Percentiles rank a stretch among this genome's conserved stretches.
phyloP scores from a whole-genome alignment of 257 asterid genomes.

The Phtheirospermum japonicum region DNA sequence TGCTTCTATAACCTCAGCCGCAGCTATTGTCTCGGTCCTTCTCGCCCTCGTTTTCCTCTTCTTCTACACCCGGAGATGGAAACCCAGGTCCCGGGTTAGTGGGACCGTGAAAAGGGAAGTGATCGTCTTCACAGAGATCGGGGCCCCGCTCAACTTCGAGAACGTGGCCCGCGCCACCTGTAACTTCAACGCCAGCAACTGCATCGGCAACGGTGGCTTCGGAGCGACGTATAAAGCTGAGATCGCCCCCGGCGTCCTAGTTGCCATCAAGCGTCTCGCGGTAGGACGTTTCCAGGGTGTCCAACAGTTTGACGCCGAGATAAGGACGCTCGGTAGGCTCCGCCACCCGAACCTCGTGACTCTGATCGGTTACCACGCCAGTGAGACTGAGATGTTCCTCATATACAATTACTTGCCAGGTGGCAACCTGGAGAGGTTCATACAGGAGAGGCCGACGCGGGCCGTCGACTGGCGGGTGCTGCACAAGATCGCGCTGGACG shows the following conservation, averaged over 20 bases:
- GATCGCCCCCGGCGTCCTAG: slow-evolving; percentile 74
- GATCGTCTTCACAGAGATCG: slow-evolving; percentile 66
- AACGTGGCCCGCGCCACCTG: slow-evolving; percentile 80
- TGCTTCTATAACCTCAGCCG: slow-evolving; percentile 80
- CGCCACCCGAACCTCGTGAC: slow-evolving; percentile 88
- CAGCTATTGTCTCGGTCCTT: slow-evolving; percentile 76
- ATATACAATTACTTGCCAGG: slow-evolving; percentile 82
- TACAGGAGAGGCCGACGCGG: slow-evolving; percentile 68
- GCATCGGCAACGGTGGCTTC: slow-evolving; percentile 94
- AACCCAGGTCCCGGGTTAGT: slow-evolving; percentile 81
- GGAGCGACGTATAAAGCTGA: slow-evolving; percentile 97
- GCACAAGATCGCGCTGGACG: slow-evolving; percentile 89
- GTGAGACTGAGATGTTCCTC: slow-evolving; percentile 89
- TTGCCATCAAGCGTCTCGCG: slow-evolving; percentile 78
- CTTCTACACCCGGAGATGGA: slow-evolving; percentile 73
- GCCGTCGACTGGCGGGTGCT: slow-evolving; percentile 86
- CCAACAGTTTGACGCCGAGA: slow-evolving; percentile 88
- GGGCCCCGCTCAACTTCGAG: slow-evolving; percentile 72
- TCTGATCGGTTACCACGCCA: slow-evolving; percentile 85
- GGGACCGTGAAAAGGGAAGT: slow-evolving; percentile 75
- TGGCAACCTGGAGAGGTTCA: slow-evolving; percentile 85
- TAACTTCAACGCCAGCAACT: slow-evolving; percentile 77
- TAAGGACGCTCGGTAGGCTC: slow-evolving; percentile 75
- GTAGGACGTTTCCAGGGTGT: slow-evolving; percentile 72
- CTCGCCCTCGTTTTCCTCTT: slow-evolving; percentile 63